phyloP scores from a whole-genome alignment of 805 yeast genomes.

The Candida adriatica region DNA sequence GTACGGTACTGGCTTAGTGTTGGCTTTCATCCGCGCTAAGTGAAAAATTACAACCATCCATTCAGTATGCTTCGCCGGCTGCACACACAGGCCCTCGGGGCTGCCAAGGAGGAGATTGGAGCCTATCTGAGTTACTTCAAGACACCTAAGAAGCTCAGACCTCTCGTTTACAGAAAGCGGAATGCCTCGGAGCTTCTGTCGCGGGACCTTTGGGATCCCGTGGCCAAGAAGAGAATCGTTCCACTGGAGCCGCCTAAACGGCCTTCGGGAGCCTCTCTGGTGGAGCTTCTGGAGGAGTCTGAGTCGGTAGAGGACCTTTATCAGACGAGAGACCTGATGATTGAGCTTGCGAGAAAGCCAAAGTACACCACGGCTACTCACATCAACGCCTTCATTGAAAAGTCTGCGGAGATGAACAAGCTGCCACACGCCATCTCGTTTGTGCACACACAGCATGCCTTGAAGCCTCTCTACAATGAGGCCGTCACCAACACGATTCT shows the following conservation, averaged over 20 bases:
- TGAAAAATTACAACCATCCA: too few species aligned
- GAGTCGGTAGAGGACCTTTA: slow-evolving; percentile 15
- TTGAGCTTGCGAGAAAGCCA: slow-evolving; percentile 16
- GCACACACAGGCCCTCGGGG: too few species aligned
- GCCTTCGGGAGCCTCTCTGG: slow-evolving; percentile 23
- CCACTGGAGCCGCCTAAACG: slow-evolving; percentile 28
- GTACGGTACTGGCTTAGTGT: too few species aligned
- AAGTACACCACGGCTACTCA: slow-evolving; percentile 16
- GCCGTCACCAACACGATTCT: slow-evolving; percentile 17
- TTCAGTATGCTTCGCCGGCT: too few species aligned
- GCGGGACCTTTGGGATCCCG: slow-evolving; percentile 33
- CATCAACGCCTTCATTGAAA: slow-evolving; percentile 16
- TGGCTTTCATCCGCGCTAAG: too few species aligned
- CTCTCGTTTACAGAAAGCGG: slow-evolving; percentile 34
- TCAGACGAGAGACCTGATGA: slow-evolving; percentile 10
- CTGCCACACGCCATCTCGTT: slow-evolving; percentile 19
- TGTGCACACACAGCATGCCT: slow-evolving; percentile 13
- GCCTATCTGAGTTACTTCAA: slow-evolving; percentile 28
- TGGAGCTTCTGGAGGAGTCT: slow-evolving; percentile 20
- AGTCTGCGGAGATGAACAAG: slow-evolving; percentile 17
- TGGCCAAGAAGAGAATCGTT: slow-evolving; percentile 25
- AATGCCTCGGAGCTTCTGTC: slow-evolving; percentile 31
- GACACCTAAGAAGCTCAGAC: slow-evolving; percentile 28
- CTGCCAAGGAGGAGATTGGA: slow-evolving; percentile 25
- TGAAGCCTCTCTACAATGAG: slow-evolving; percentile 7